Base-by-base conservation (phyloP, 163 green algal genomes). In the Chloromonas sp. region DNA sequence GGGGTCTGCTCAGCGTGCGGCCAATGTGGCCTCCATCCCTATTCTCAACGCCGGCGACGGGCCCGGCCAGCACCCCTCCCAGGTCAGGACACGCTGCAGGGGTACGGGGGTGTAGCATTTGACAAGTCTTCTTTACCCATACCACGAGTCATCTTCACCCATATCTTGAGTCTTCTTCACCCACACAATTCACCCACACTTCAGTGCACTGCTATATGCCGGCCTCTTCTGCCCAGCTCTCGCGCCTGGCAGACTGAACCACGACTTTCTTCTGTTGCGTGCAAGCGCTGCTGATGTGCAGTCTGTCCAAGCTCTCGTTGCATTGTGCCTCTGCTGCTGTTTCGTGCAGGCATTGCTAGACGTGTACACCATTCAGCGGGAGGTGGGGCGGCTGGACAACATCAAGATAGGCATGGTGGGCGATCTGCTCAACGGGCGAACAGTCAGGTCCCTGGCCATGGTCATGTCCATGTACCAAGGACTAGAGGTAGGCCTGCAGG, bases 31-130 rank as follows among this genome's bases (percentile, higher is more conserved):
- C 0, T 93, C 90, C 1, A 87, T 98, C 1, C 97, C 97, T 66
- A 95, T 99, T 86, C 94, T 99, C 86, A 99, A 99, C 85, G 97
- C 97, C 58, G 97, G 97, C n/a, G 97, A 99, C 85, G 97, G 97
- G 2, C 97, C 97, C 0, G 97, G 97, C 0, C 97, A 99, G 94
- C 97, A 99, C 90, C 97, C 97, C 60, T 98, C 96, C 1, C 96
- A 98, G 92, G 95, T 95, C 62, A 3, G 60, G 36, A 36, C 36
- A 36, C 36, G 36, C 36, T 36, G 36, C 36, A 36, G 36, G 36
- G 36, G 36, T 36, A 36, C 36, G 36, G 36, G 36, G 36, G 36
- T 36, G 36, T 36, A 36, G 36, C 36, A 36, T 36, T 36, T 36
- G 36, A 36, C 36, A 36, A 36, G 36, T 36, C 36, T 36, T 36